Base-by-base conservation (phyloP, 2,329 filamentous ascomycete genomes). In the Exophiala phaeomuriformis region DNA sequence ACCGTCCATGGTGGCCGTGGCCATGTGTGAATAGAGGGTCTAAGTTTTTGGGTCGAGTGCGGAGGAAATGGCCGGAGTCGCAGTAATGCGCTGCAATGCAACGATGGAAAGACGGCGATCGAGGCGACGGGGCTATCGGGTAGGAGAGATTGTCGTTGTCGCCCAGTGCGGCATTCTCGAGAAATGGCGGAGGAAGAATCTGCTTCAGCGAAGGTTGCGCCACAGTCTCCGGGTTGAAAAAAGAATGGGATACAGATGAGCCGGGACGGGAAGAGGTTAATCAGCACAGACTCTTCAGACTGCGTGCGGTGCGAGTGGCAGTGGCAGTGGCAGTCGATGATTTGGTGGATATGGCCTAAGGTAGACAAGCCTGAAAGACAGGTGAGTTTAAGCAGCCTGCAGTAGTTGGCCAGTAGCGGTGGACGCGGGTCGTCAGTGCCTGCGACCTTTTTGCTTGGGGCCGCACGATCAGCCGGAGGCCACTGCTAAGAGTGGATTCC, bases 1-100 rank as follows among this genome's bases (percentile, higher is more conserved):
- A 67, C 77, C 75, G 64, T 81, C 79, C 73, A 76, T 76, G 57
- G 63, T 66, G 62, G 53, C 19, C 19, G 19, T 53, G 42, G 61
- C 53, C 59, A 62, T 60, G 31, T 29, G 48, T 30, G 36, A 32
- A 32, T 35, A 43, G 19, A 39, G 40, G 44, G 30, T 43, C 6
- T n/a, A 47, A 32, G 4, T 12, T 39, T 29, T 33, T 32, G 30
- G 47, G 33, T 46, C 46, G 33, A 36, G 49, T 43, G 36, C 32
- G n/a, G 31, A 51, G 37, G 30, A 46, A 39, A 31, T 47, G 31
- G 19, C 19, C 19, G 19, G 47, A 52, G 48, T 30, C 46, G 47
- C 42, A 41, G 47, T 46, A 41, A 47, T 29, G 33, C 45, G 30
- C 32, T 32, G 39, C 19, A 5, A 41, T 12, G 36, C 36, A n/a